Conservation (phyloP, 139 green algal genomes). For the Gonium pectorale region DNA sequence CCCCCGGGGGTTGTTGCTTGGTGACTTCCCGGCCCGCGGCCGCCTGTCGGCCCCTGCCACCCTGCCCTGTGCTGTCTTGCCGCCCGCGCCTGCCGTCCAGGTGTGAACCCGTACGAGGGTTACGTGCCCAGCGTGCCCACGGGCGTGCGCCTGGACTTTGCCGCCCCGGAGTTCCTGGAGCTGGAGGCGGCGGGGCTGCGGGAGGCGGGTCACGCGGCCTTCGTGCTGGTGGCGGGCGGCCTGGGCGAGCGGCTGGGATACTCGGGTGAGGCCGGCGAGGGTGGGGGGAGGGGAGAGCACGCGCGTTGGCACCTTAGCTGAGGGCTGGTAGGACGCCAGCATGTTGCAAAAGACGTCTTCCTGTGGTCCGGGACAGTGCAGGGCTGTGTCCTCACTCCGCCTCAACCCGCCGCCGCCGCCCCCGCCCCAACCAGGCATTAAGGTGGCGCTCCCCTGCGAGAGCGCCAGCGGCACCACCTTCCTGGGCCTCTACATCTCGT, state of each 20-base stretch:
- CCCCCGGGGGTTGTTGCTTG: no score
- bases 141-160: constrained; percentile 88
- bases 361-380: no score
- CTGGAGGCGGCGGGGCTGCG: constrained; percentile 75
- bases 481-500: constrained; percentile 91
- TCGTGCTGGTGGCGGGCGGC: constrained; percentile 98
- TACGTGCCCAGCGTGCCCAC: constrained; percentile 90
- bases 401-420: not conserved
- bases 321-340: no score
- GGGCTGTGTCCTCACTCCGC: not conserved
- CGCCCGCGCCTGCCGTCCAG: constrained; percentile 42
- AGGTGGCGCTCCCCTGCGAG: constrained; percentile 89
- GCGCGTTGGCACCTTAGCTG: no score
- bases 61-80: no score
- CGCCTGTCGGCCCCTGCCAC: no score
- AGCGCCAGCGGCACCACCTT: constrained; percentile 83
- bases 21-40: not conserved
- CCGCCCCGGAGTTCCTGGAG: constrained; percentile 61
- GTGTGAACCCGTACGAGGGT: constrained; percentile 94
- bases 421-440: constrained; percentile 44
- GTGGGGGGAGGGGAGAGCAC: not conserved
- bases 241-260: constrained; percentile 97
- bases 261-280: constrained; percentile 48
- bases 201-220: constrained; percentile 74
- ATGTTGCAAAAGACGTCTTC: no score